Evolutionary conservation across 352 stramenopile species (phyloP).

Genomic region (Phytophthora colocasiae): DNA sequence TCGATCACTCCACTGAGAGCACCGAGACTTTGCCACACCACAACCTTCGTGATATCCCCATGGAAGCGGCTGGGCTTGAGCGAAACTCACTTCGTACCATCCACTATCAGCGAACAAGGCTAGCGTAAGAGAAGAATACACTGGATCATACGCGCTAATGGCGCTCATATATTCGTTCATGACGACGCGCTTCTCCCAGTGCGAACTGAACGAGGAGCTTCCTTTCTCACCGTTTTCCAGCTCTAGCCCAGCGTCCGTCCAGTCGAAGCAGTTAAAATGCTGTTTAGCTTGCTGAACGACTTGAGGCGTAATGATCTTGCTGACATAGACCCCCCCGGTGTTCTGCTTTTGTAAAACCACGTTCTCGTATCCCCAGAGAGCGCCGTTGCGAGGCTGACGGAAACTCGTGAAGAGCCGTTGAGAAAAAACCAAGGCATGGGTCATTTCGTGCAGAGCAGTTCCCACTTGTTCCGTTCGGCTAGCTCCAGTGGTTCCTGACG

Average conservation of each 20-base stretch:
- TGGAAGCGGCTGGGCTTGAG: conserved; percentile 57
- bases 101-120: conserved; percentile 84
- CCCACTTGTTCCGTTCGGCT: conserved; percentile 69
- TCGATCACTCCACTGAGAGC: conserved; percentile 72
- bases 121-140: conserved; percentile 77
- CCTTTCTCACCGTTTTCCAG: conserved; percentile 78
- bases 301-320: conserved; percentile 79
- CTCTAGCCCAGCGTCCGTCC: conserved; percentile 65
- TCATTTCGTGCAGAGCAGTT: conserved; percentile 85
- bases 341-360: conserved; percentile 59
- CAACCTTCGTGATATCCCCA: conserved; percentile 85
- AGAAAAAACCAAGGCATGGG: conserved; percentile 84
- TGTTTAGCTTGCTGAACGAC: conserved; percentile 72
- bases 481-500: conserved; percentile 37
- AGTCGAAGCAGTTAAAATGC: conserved; percentile 82
- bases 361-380: conserved; percentile 68
- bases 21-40: conserved; percentile 59
- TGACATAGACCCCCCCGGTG: conserved; percentile 59
- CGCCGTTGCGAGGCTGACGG: conserved; percentile 65
- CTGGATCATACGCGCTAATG: conserved; percentile 74
- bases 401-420: conserved; percentile 66
- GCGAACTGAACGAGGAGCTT: conserved; percentile 66
- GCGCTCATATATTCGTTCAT: conserved; percentile 90
- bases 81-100: conserved; percentile 81
- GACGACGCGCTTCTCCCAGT: conserved; percentile 86